Percentiles rank a stretch among this genome's conserved stretches.
phyloP scores from a whole-genome alignment of 2,329 filamentous ascomycete genomes.

The Fusarium avenaceum region DNA sequence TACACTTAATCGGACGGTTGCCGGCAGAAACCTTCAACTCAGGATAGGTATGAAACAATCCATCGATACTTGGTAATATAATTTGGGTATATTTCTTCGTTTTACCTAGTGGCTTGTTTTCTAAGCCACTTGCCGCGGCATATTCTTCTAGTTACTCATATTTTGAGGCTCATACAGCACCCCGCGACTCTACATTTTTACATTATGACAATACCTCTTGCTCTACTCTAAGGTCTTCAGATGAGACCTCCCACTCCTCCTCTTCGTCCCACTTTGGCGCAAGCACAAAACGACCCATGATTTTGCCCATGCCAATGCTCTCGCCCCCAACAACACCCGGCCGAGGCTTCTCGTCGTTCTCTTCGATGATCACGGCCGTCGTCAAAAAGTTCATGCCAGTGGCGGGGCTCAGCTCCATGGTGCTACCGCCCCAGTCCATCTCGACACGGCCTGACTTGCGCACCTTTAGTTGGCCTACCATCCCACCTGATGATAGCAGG shows the following conservation, averaged over 20 bases:
- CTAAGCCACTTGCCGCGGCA: not conserved
- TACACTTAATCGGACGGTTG: not conserved
- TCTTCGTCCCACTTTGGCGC: conserved; percentile 71
- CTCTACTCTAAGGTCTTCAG: conserved; percentile 52
- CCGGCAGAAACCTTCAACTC: not conserved
- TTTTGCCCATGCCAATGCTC: conserved; percentile 72
- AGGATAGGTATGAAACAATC: not conserved
- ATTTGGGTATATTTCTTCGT: conserved; percentile 34
- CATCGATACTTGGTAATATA: conserved; percentile 1
- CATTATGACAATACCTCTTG: conserved; percentile 7
- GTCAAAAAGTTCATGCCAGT: conserved; percentile 69
- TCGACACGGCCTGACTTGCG: conserved; percentile 73
- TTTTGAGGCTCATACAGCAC: not conserved
- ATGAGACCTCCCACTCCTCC: conserved; percentile 65
- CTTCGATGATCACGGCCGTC: conserved; percentile 71
- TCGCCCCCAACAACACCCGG: conserved; percentile 60
- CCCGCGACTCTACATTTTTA: not conserved
- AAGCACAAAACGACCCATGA: conserved; percentile 72
- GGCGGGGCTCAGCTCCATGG: conserved; percentile 65
- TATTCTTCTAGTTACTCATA: not conserved
- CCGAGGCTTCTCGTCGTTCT: conserved; percentile 66
- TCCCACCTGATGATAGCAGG: conserved; percentile 65
- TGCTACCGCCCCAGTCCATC: conserved; percentile 72
- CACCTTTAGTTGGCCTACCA: conserved; percentile 71
- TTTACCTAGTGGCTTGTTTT: not conserved